Conservation (phyloP, 1,139 yeast species). For the Kodamaea sp. region DNA sequence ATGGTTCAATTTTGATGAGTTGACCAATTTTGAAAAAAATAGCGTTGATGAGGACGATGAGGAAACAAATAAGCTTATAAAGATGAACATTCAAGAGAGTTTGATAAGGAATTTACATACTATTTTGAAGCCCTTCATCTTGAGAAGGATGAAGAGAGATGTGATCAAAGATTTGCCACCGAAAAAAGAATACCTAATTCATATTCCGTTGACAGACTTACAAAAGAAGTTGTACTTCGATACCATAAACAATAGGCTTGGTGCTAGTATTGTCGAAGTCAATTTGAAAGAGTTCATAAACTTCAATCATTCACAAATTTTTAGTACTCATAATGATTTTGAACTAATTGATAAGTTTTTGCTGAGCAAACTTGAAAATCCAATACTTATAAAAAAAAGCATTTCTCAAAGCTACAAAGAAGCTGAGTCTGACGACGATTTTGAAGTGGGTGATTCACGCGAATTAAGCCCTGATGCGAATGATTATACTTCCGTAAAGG, state of each 20-base stretch:
- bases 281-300: conserved; percentile 48
- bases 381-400: background rate
- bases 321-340: conserved; percentile 18
- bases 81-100: conserved; percentile 63
- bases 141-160: conserved; percentile 76
- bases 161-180: conserved; percentile 75
- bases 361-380: conserved; percentile 19
- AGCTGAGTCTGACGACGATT: conserved; percentile 32
- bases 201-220: conserved; percentile 61
- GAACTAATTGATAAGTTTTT: conserved; percentile 44
- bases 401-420: conserved; percentile 19
- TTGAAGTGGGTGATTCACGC: conserved; percentile 13
- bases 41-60: conserved; percentile 24
- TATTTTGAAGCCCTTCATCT: conserved; percentile 81
- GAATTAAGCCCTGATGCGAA: conserved; percentile 5
- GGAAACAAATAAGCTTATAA: conserved; percentile 46
- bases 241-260: conserved; percentile 52
- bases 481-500: background rate
- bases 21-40: conserved; percentile 39
- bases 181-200: conserved; percentile 83
- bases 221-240: conserved; percentile 68
- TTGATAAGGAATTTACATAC: conserved; percentile 79
- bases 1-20: conserved; percentile 84
- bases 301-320: conserved; percentile 27
- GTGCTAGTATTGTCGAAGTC: conserved; percentile 40